Evolutionary conservation across 768 basidiomycete genomes (phyloP), one percentile per base, ranked within the genome.

Genomic region (Lactarius akahatsu): DNA sequence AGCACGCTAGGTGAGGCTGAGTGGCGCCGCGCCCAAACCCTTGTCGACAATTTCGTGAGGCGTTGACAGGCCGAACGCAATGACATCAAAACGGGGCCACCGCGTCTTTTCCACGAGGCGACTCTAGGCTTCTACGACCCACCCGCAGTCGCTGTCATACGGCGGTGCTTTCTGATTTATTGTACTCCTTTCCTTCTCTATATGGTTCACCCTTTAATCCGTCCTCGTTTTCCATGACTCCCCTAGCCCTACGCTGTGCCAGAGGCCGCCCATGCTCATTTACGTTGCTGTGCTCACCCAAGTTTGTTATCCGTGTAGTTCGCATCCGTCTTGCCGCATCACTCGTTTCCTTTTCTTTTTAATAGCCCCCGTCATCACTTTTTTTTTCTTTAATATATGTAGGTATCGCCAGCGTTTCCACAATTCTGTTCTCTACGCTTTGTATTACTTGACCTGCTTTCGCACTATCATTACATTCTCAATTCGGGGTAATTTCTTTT

Each of bases 1-100:
- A 91, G 74, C 81, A 87, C 73, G 75, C 86, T 63, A 78, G 47
- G 61, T 70, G 50, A 64, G 34, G 41, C 55, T 38, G 28, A 52
- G 50, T 43, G 36, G 20, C 32, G 50, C 43, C 58, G 20, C 40
- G 50, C 43, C 58, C 45, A 55, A 63, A 68, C 69, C 69, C 69
- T 69, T 69, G 66, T 69, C 69, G 50, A 68, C 69, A 58, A 43
- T 55, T 69, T 62, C 69, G 59, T 62, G 62, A 69, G 69, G 69
- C 62, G 41, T 59, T 40, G 64, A 57, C 69, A 60, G 66, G 66
- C 55, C 40, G 62, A 64, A 60, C 32, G 60, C 67, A 26, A 70
- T 64, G 63, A 69, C 67, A 70, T 70, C 69, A 70, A 70, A 70
- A 70, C 67, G 69, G 69, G 69, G 69, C 67, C 57, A 58, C 47